Evolutionary conservation across 2,329 filamentous ascomycete genomes (phyloP).

Genomic region (Calcarisporium arbuscula): DNA sequence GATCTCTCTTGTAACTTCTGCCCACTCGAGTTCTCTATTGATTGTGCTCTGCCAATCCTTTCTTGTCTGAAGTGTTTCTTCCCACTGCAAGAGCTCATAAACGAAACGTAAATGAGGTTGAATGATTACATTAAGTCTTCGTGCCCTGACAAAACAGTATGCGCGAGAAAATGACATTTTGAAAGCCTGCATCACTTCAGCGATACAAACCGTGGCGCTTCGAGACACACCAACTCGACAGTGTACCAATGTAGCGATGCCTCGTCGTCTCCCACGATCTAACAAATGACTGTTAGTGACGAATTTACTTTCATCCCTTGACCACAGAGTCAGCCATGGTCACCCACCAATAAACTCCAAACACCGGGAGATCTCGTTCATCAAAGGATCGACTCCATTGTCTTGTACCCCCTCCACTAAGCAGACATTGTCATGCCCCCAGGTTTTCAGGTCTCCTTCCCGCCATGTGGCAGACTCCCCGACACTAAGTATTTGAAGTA

Average conservation of each 20-base stretch:
- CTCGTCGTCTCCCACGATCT: constrained; percentile 74
- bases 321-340: background rate
- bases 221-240: constrained; percentile 94
- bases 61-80: constrained; percentile 63
- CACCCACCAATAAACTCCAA: constrained; percentile 80
- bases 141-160: constrained; percentile 92
- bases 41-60: constrained; percentile 38
- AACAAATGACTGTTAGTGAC: constrained; percentile 5
- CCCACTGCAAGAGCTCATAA: constrained; percentile 94
- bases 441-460: constrained; percentile 60
- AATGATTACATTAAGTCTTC: constrained; percentile 93
- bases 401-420: constrained; percentile 85
- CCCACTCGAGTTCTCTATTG: constrained; percentile 85
- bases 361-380: constrained; percentile 76
- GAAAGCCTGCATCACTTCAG: constrained; percentile 87
- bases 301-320: constrained; percentile 7
- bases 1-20: constrained; percentile 80
- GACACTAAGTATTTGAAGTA: constrained; percentile 82
- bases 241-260: constrained; percentile 85
- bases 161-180: constrained; percentile 81
- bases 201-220: constrained; percentile 95
- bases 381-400: constrained; percentile 91
- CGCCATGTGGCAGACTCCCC: constrained; percentile 83
- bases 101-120: constrained; percentile 93
- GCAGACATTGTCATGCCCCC: constrained; percentile 74